These are phyloP conservation scores for Nemania serpens DNA, from an alignment of 2,329 filamentous ascomycete species.

Conservation along the genomic window DNA sequence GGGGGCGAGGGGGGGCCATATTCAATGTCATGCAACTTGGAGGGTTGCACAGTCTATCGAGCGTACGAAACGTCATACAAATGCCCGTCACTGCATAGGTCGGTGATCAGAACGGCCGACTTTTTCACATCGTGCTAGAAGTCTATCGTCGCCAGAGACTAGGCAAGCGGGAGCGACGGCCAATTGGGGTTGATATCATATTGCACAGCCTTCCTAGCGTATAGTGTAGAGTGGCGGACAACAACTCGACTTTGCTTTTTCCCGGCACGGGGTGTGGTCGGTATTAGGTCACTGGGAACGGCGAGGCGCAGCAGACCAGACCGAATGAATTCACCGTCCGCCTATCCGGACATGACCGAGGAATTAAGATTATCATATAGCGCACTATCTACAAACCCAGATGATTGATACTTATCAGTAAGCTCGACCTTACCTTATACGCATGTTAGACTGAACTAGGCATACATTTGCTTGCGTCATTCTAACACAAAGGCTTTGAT, in stretches of 20 bases:
- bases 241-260: too few relatives aligned
- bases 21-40: not conserved
- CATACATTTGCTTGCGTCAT: slow-evolving; percentile 6
- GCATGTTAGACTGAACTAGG: too few relatives aligned
- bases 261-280: slow-evolving; percentile 3
- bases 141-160: not conserved
- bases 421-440: too few relatives aligned
- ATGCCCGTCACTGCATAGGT: not conserved
- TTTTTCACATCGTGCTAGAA: not conserved
- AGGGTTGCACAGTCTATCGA: not conserved
- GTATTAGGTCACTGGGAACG: not conserved
- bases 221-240: slow-evolving; percentile 7
- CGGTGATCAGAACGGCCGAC: not conserved
- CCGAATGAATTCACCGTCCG: not conserved
- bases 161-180: not conserved
- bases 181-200: not conserved
- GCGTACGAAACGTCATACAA: slow-evolving; percentile 2
- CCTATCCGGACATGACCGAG: too few relatives aligned
- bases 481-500: not conserved
- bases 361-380: too few relatives aligned
- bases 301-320: slow-evolving; percentile 25
- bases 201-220: slow-evolving; percentile 20
- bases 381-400: too few relatives aligned
- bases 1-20: not conserved
- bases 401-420: too few relatives aligned